Percentiles rank a stretch among this genome's conserved stretches.
These are phyloP conservation scores for Emergomyces orientalis DNA, from an alignment of 2,329 filamentous ascomycete species.

Conservation along the genomic window DNA sequence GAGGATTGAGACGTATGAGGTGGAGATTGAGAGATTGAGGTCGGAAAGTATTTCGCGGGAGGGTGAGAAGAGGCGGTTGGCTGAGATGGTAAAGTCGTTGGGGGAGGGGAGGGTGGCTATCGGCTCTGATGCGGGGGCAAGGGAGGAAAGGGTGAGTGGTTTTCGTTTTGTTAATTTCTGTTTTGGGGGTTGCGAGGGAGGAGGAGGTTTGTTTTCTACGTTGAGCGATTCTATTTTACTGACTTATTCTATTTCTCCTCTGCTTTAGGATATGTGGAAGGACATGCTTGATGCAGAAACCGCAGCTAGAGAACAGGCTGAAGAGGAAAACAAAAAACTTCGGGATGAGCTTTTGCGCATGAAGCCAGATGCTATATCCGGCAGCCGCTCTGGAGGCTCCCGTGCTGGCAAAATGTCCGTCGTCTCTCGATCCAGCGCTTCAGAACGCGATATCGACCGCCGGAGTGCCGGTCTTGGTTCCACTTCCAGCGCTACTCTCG, in stretches of 20 bases:
- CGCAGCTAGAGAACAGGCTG: constrained; percentile 74
- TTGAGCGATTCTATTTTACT: constrained; percentile 13
- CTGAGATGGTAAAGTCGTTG: constrained; percentile 65
- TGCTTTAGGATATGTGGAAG: constrained; percentile 71
- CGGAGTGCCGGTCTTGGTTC: constrained; percentile 43
- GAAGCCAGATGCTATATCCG: constrained; percentile 20
- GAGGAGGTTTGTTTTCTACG: too few species aligned
- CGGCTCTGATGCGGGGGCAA: constrained; percentile 42
- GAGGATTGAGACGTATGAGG: constrained; percentile 71
- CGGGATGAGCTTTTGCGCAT: constrained; percentile 75
- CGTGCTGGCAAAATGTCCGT: constrained; percentile 28
- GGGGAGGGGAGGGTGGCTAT: constrained; percentile 42
- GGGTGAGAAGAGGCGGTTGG: constrained; percentile 75
- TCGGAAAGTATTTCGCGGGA: constrained; percentile 71
- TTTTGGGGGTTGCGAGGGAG: too few species aligned
- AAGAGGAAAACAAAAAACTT: constrained; percentile 76
- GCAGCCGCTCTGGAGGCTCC: constrained; percentile 22
- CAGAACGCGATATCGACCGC: constrained; percentile 30
- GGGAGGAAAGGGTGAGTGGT: constrained; percentile 39
- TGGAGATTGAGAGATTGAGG: constrained; percentile 71
- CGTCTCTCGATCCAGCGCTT: constrained; percentile 30
- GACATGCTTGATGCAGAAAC: constrained; percentile 90
- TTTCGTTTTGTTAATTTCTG: constrained; percentile 12
- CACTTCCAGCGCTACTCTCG: constrained; percentile 57
- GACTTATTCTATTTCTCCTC: neutral